These are phyloP conservation scores for Candida freyschussii DNA, from an alignment of 1,139 yeast species.

Conservation along the genomic window DNA sequence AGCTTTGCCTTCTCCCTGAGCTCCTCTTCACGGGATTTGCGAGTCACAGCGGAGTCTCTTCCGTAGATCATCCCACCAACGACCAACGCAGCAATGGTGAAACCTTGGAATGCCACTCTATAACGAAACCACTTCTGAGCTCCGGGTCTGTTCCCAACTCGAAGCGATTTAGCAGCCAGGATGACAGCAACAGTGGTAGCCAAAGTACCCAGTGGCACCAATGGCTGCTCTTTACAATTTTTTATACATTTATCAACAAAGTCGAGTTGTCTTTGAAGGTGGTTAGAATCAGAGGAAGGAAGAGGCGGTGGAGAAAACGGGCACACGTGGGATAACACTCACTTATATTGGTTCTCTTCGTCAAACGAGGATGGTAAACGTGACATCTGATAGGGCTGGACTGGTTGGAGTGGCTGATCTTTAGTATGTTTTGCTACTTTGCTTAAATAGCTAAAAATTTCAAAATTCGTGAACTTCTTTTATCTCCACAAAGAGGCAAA, in stretches of 20 bases:
- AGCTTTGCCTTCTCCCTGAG: constrained; percentile 72
- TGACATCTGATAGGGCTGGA: too few species aligned
- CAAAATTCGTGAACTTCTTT: too few species aligned
- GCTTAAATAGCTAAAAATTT: neutral
- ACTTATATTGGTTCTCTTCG: constrained; percentile 14
- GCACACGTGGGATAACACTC: constrained; percentile 2
- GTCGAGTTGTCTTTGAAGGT: constrained; percentile 17
- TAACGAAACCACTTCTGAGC: constrained; percentile 88
- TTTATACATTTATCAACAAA: constrained; percentile 32
- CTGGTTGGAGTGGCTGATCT: too few species aligned
- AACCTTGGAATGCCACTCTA: constrained; percentile 83
- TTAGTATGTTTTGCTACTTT: neutral
- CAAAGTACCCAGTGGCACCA: constrained; percentile 75
- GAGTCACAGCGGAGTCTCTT: constrained; percentile 29
- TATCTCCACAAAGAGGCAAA: too few species aligned
- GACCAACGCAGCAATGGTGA: constrained; percentile 75
- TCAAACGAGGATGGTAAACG: constrained; percentile 16
- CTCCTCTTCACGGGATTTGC: constrained; percentile 54
- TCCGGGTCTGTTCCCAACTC: constrained; percentile 63
- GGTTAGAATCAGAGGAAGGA: constrained; percentile 4
- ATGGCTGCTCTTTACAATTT: constrained; percentile 64
- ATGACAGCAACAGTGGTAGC: constrained; percentile 78
- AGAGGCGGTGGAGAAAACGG: neutral
- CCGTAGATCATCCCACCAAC: constrained; percentile 71
- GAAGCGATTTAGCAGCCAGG: constrained; percentile 72